A percentile compares a stretch with the other conserved stretches of the same genome.
Evolutionary conservation across 768 basidiomycete species (phyloP).

Genomic region (Suillus subaureus): DNA sequence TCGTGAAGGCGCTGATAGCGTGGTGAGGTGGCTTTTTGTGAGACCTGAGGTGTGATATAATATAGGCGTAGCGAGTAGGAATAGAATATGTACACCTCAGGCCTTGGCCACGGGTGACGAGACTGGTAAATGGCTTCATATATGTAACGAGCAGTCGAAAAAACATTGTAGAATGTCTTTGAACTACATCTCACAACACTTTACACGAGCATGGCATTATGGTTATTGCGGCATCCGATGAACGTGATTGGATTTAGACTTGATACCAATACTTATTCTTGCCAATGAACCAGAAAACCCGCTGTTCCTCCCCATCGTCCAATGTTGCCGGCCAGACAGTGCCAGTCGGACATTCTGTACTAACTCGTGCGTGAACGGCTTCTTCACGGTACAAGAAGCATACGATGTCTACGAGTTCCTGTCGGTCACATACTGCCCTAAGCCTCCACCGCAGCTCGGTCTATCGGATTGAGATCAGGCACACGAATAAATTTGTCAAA

Average conservation of each 20-base stretch:
- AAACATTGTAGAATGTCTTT: not conserved
- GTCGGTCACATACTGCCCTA: conserved; percentile 71
- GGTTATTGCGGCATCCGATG: not conserved
- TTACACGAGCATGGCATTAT: not conserved
- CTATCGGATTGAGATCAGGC: conserved; percentile 36
- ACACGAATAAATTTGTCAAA: conserved; percentile 10
- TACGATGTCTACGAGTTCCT: conserved; percentile 69
- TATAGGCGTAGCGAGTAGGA: not conserved
- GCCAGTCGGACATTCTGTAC: conserved; percentile 13
- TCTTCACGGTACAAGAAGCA: conserved; percentile 55
- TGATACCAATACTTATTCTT: conserved; percentile 68
- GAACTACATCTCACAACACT: not conserved
- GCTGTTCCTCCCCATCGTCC: conserved; percentile 54
- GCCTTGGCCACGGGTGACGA: not conserved
- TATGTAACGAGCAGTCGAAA: no score
- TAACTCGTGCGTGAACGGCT: conserved; percentile 41
- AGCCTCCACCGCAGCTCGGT: conserved; percentile 73
- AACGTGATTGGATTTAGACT: conserved; percentile 35
- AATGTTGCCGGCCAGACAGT: conserved; percentile 38
- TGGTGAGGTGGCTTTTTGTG: not conserved
- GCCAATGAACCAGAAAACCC: conserved; percentile 59
- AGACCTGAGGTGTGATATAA: not conserved
- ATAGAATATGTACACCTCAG: not conserved
- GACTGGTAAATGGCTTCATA: no score
- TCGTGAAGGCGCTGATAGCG: no score